These are phyloP conservation scores for Fusarium penzigii DNA, from an alignment of 2,329 filamentous ascomycete genomes.

Conservation along the genomic window DNA sequence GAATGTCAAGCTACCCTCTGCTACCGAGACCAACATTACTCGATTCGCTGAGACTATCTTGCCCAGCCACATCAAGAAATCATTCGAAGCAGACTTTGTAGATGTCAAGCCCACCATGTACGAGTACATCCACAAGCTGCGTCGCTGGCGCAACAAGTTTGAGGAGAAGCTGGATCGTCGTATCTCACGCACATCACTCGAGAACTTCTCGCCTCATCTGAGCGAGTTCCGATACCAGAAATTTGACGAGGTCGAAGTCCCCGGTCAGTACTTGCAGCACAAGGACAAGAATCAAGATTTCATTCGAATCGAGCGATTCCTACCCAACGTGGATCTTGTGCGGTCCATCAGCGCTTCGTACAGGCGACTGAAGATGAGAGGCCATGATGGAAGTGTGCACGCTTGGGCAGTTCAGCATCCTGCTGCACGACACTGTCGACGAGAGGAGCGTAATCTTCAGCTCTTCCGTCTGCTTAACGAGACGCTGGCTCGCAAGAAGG, in stretches of 20 bases:
- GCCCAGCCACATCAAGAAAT: constrained; percentile 90
- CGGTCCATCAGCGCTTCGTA: constrained; percentile 90
- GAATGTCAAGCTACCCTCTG: constrained; percentile 84
- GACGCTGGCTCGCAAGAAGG: constrained; percentile 87
- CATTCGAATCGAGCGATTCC: constrained; percentile 92
- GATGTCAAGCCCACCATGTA: constrained; percentile 94
- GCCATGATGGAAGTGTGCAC: constrained; percentile 96
- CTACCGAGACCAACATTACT: constrained; percentile 95
- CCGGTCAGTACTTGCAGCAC: constrained; percentile 94
- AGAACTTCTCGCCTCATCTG: constrained; percentile 84
- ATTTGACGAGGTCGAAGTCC: constrained; percentile 97
- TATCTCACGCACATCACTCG: constrained; percentile 70
- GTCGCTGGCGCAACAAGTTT: constrained; percentile 95
- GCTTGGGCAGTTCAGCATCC: constrained; percentile 96
- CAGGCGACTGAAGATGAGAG: constrained; percentile 90
- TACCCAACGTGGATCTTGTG: constrained; percentile 92
- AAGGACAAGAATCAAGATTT: constrained; percentile 99
- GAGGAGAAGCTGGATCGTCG: constrained; percentile 95
- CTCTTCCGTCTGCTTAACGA: constrained; percentile 98
- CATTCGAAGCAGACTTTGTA: constrained; percentile 98
- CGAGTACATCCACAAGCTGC: constrained; percentile 96
- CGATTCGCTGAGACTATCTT: constrained; percentile 96
- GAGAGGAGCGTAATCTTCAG: constrained; percentile 93
- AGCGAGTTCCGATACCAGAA: constrained; percentile 98
- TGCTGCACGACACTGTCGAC: constrained; percentile 84